These are phyloP conservation scores for Schoenoplectus triqueter DNA, from an alignment of 202 grass and related monocot genomes.

Conservation along the genomic window DNA sequence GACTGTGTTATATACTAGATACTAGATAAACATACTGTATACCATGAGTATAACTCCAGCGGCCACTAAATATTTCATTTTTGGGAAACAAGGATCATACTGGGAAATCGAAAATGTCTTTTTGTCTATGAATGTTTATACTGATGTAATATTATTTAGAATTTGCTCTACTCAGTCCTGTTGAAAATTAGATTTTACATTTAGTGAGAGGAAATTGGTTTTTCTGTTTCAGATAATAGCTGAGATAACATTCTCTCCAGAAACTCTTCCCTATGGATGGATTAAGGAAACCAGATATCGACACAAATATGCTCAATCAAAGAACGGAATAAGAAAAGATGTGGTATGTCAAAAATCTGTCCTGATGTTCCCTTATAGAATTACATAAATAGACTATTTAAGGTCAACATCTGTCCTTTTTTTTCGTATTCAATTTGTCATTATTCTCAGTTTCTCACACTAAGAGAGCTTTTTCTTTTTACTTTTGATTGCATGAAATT, in stretches of 20 bases:
- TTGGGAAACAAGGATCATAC: neutral
- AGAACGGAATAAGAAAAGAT: conserved; percentile 64
- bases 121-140: neutral
- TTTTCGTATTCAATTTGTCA: conserved; percentile 35
- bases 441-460: neutral
- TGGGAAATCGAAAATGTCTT: neutral
- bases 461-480: neutral
- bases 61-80: neutral
- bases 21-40: neutral
- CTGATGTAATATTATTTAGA: conserved; percentile 15
- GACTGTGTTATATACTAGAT: neutral
- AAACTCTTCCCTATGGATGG: conserved; percentile 69
- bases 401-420: neutral
- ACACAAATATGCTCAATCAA: conserved; percentile 28
- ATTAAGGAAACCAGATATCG: conserved; percentile 70
- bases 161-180: neutral
- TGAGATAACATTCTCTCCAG: conserved; percentile 64
- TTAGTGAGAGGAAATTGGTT: conserved; percentile 32
- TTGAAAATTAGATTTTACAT: neutral
- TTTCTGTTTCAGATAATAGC: conserved; percentile 60
- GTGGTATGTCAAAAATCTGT: conserved; percentile 38
- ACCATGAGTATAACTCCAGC: neutral
- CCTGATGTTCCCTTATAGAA: neutral
- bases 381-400: neutral
- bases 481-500: conserved; percentile 10